Conservation (phyloP, 306 rosid species). For the Dicorynia guianensis region DNA sequence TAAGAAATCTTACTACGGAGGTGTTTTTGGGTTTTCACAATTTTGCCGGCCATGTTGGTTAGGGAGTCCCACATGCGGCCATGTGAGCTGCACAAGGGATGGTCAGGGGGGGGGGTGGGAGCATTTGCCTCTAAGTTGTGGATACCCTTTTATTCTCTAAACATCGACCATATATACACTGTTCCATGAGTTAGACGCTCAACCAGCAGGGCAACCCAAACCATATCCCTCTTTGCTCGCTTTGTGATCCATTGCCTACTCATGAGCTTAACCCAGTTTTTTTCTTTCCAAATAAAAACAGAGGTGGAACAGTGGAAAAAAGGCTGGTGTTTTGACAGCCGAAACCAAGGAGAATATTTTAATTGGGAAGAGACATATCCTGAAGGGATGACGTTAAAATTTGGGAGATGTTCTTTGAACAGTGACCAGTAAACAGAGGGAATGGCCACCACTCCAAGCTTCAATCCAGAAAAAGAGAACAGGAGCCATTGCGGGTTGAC, state of each 20-base stretch:
- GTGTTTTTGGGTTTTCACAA: constrained; percentile 8
- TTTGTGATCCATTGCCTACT: too few relatives aligned
- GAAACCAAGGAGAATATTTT: neutral
- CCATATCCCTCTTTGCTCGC: too few relatives aligned
- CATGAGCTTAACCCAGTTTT: too few relatives aligned
- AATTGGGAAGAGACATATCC: neutral
- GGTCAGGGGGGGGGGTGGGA: neutral
- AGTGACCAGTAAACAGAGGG: neutral
- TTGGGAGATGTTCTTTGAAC: constrained; percentile 34
- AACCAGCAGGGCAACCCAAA: constrained; percentile 4
- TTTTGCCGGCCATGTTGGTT: constrained; percentile 57
- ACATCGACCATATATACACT: neutral
- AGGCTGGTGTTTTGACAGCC: too few relatives aligned
- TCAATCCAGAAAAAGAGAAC: too few relatives aligned
- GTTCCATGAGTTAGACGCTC: neutral
- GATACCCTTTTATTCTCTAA: neutral
- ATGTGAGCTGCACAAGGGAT: constrained; percentile 62
- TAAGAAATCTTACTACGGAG: neutral
- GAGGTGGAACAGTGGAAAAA: too few relatives aligned
- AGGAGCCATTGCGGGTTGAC: too few relatives aligned
- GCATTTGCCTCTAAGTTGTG: neutral
- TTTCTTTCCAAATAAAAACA: too few relatives aligned
- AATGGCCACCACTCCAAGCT: too few relatives aligned
- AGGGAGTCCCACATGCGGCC: constrained; percentile 67
- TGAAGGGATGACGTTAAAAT: constrained; percentile 4